phyloP scores from a whole-genome alignment of 1,139 yeast genomes.

The Candida sp. region DNA sequence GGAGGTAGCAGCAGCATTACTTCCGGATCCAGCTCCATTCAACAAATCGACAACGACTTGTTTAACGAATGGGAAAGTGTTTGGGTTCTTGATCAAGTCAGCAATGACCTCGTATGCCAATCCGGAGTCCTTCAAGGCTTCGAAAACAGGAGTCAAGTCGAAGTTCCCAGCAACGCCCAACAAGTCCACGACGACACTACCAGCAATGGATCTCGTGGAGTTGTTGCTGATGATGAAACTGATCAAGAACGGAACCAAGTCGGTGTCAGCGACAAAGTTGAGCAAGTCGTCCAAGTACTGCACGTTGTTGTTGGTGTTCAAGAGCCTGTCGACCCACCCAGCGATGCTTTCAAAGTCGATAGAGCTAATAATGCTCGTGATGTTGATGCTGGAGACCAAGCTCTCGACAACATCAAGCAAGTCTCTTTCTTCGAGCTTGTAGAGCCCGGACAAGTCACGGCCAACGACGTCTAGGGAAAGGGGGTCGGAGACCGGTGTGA shows the following conservation, averaged over 20 bases:
- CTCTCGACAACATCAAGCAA: slow-evolving; percentile 16
- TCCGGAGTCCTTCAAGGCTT: slow-evolving; percentile 37
- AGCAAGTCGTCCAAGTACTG: slow-evolving; percentile 30
- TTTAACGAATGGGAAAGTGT: slow-evolving; percentile 31
- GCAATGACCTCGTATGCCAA: slow-evolving; percentile 36
- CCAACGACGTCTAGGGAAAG: slow-evolving; percentile 9
- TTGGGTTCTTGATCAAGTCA: slow-evolving; percentile 27
- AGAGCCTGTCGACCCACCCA: slow-evolving; percentile 32
- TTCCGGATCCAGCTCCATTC: slow-evolving; percentile 4
- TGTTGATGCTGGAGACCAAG: slow-evolving; percentile 21
- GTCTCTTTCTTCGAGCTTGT: slow-evolving; percentile 22
- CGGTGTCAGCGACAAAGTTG: slow-evolving; percentile 26
- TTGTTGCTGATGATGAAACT: slow-evolving; percentile 30
- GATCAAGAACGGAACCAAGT: slow-evolving; percentile 29
- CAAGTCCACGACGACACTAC: slow-evolving; percentile 20
- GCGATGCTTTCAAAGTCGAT: slow-evolving; percentile 35
- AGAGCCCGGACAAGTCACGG: slow-evolving; percentile 9
- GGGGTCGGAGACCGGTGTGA: slow-evolving; percentile 12
- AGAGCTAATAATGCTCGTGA: slow-evolving; percentile 21
- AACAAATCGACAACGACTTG: slow-evolving; percentile 26
- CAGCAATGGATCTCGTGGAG: slow-evolving; percentile 24
- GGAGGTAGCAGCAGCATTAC: slow-evolving; percentile 4
- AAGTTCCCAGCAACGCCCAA: slow-evolving; percentile 20
- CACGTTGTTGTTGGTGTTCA: slow-evolving; percentile 25
- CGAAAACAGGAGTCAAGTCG: slow-evolving; percentile 34